Evolutionary conservation across 805 yeast genomes (phyloP).

Genomic region (Yarrowia osloensis): DNA sequence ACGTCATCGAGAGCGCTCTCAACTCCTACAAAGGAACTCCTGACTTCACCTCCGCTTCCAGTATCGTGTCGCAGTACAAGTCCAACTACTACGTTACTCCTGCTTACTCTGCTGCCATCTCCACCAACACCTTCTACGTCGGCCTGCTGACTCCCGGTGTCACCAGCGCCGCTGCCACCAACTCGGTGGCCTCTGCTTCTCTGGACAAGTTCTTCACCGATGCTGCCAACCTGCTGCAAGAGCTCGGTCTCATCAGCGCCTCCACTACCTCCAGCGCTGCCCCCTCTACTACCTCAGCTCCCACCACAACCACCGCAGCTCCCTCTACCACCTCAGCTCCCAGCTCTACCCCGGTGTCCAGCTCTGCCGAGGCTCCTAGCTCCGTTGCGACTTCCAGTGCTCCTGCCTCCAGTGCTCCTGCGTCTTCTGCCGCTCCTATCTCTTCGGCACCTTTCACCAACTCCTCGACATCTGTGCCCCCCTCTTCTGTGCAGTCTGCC

Average conservation of each 20-base stretch:
- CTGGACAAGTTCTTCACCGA: constrained; percentile 8
- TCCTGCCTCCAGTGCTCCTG: neutral
- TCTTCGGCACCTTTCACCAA: neutral
- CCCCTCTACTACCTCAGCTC: neutral
- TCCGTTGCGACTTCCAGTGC: neutral
- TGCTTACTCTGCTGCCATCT: neutral
- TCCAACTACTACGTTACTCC: neutral
- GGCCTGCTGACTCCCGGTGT: constrained; percentile 13
- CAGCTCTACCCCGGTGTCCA: neutral
- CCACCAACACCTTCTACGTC: constrained; percentile 7
- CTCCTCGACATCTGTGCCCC: neutral
- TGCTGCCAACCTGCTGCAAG: neutral
- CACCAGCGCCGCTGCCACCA: neutral
- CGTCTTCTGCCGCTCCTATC: neutral
- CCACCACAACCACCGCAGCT: neutral
- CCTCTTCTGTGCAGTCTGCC: neutral
- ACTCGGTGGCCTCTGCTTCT: constrained; percentile 11
- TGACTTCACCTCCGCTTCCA: neutral
- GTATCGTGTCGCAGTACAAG: too few relatives aligned
- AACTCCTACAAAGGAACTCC: neutral
- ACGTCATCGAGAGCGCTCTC: neutral
- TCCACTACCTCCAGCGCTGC: neutral
- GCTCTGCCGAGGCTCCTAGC: neutral
- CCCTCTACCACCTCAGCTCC: neutral
- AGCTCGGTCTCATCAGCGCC: neutral